These are phyloP conservation scores for Adansonia grandidieri DNA, from an alignment of 441 rosid species.

Conservation along the genomic window DNA sequence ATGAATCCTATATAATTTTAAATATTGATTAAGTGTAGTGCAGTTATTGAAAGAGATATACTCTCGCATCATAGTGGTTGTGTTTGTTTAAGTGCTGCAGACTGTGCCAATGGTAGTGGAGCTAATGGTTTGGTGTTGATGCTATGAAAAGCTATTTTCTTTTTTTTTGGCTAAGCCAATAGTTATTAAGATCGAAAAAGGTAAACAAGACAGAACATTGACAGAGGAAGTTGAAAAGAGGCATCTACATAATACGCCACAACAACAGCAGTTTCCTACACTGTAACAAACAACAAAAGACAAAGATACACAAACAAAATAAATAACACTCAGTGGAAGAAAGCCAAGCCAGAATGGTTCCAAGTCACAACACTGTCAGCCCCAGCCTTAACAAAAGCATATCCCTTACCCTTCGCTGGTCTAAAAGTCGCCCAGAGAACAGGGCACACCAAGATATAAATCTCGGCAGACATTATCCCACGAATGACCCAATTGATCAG, in stretches of 20 bases:
- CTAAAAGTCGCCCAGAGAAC: not conserved
- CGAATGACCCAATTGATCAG: too few species aligned
- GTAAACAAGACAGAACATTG: too few species aligned
- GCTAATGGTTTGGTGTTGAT: not conserved
- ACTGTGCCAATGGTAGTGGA: conserved; percentile 1
- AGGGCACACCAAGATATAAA: not conserved
- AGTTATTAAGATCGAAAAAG: too few species aligned
- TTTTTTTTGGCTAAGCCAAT: too few species aligned
- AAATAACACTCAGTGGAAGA: not conserved
- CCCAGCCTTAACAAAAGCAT: not conserved
- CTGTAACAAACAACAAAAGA: not conserved
- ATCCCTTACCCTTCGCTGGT: not conserved
- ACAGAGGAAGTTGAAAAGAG: too few species aligned
- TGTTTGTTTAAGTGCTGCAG: conserved; percentile 12
- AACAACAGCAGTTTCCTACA: too few species aligned
- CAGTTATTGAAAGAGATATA: too few species aligned
- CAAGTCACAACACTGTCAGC: not conserved
- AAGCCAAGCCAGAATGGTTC: not conserved
- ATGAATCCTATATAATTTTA: too few species aligned
- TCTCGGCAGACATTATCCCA: not conserved
- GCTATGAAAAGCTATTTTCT: not conserved
- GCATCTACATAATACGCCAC: too few species aligned
- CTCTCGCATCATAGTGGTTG: not conserved
- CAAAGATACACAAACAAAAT: not conserved
- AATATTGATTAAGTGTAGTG: too few species aligned